These are phyloP conservation scores for Alternaria arbusti DNA, from an alignment of 2,329 filamentous ascomycete genomes.

Conservation along the genomic window DNA sequence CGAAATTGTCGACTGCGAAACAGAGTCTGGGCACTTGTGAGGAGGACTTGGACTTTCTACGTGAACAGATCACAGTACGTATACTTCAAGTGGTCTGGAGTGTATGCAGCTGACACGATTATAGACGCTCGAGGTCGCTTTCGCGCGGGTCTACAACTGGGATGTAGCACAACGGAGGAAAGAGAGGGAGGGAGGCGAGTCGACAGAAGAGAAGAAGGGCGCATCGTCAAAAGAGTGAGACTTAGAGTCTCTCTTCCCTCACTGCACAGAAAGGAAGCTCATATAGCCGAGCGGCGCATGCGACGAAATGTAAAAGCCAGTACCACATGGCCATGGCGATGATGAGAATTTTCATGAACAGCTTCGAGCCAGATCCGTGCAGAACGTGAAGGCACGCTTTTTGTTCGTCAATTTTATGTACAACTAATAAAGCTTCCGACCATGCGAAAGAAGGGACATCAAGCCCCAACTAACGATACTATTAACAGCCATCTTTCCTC, in stretches of 20 bases:
- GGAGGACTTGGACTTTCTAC: conserved; percentile 92
- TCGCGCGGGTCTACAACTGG: conserved; percentile 99
- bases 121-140: conserved; percentile 96
- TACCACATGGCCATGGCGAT: background rate
- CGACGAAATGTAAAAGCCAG: background rate
- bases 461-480: background rate
- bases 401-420: background rate
- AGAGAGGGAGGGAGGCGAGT: conserved; percentile 70
- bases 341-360: background rate
- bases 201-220: conserved; percentile 51
- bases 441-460: background rate
- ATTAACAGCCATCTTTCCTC: background rate
- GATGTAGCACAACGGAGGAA: conserved; percentile 95
- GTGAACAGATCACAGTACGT: conserved; percentile 90
- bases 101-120: conserved; percentile 18
- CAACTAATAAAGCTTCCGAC: background rate
- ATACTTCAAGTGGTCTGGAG: background rate
- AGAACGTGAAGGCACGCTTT: background rate
- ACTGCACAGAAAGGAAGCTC: background rate
- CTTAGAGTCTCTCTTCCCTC: background rate
- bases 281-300: background rate
- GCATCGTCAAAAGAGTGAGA: conserved; percentile 28
- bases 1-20: conserved; percentile 81
- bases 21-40: conserved; percentile 85
- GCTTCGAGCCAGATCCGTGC: background rate